Evolutionary conservation across 2,329 filamentous ascomycete genomes (phyloP), one percentile per base, ranked within the genome.

Genomic region (Alternaria consortialis): DNA sequence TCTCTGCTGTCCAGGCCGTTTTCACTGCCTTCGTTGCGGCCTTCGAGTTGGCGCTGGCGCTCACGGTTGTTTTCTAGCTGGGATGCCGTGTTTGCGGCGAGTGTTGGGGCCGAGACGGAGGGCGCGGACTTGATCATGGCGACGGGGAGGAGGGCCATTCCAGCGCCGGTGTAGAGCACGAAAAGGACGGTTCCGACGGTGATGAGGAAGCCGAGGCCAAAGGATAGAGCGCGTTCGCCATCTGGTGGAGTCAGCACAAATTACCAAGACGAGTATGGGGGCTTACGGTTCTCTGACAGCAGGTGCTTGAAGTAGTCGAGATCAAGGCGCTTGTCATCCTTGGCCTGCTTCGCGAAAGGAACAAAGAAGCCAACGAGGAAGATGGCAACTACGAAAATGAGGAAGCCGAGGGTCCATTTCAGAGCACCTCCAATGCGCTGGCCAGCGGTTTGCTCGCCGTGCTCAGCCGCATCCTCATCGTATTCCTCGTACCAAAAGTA

Each of bases 401-500:
- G 80, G 77, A 98, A 98, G 62, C 88, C 90, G 51, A 94, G 81
- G 0, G 95, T 97, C 81, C 97, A 98, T 80, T 96, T 97, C 76
- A 92, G 83, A 4, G 95, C 93, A n/a, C 89, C 89, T 86, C 89
- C 90, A 62, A 98, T 85, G 56, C 93, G 87, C 73, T 88, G 86
- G 7, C 84, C 85, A 60, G 90, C 79, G 2, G 91, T 90, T 76
- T 94, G 90, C 31, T 87, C 88, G 32, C 92, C 91, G 62, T 92
- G 87, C 71, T 97, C 92, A 34, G 90, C 86, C 63, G 93, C 93
- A 20, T 94, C 90, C 80, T 97, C 93, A 73, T 97, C 94, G 68
- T 97, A 97, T 79, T 98, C 95, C 78, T 99, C 95, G 74, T 97
- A 95, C 88, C 91, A 97, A 78, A 99, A 99, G 82, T 99, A 99